Conservation (phyloP, 352 stramenopile genomes). For the Aphanomyces astaci region DNA sequence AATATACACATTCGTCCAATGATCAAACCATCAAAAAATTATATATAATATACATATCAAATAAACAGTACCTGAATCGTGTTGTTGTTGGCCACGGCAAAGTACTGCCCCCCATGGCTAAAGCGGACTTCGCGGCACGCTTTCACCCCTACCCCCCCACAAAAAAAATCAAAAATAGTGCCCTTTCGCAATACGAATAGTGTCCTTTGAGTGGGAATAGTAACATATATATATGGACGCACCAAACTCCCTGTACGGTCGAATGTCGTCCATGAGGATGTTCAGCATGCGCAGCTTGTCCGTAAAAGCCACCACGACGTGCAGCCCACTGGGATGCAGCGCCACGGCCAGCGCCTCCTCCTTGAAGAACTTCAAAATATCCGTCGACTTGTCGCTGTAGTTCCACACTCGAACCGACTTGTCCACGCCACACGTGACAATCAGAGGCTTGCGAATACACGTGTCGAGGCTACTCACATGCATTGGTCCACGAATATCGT, state of each 20-base stretch:
- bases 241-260: conserved; percentile 70
- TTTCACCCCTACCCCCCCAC: conserved; percentile 79
- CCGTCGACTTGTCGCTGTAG: conserved; percentile 86
- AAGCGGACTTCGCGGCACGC: conserved; percentile 87
- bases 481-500: no score
- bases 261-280: conserved; percentile 91
- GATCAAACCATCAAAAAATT: no score
- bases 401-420: conserved; percentile 91
- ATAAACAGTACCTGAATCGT: conserved; percentile 55
- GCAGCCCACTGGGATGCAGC: conserved; percentile 87
- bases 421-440: conserved; percentile 87
- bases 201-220: no score
- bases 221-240: not conserved
- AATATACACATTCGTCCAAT: no score
- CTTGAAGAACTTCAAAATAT: conserved; percentile 88
- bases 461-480: conserved; percentile 82
- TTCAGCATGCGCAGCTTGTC: conserved; percentile 93
- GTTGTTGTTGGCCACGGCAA: conserved; percentile 84
- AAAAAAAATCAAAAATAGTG: no score
- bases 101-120: conserved; percentile 85
- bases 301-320: conserved; percentile 86
- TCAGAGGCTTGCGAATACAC: conserved; percentile 86
- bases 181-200: no score
- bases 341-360: conserved; percentile 84
- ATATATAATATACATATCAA: not conserved